phyloP scores from a whole-genome alignment of 306 rosid species.

The Trichosanthes truncata region DNA sequence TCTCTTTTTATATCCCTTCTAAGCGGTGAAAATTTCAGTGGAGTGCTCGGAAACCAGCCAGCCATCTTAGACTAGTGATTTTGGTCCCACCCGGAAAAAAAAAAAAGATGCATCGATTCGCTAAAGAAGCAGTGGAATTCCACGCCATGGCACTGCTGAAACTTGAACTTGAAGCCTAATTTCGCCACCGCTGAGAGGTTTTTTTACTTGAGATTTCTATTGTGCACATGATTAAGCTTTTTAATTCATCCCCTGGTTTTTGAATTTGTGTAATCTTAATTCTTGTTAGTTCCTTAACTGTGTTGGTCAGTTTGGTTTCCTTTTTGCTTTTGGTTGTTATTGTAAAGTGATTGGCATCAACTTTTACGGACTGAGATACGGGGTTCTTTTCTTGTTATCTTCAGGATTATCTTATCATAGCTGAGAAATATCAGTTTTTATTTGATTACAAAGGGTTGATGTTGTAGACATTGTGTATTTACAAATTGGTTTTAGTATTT shows the following conservation, averaged over 20 bases:
- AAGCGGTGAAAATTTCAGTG: too few species aligned
- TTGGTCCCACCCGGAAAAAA: not conserved
- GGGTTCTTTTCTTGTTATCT: not conserved
- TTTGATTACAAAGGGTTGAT: not conserved
- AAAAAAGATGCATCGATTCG: not conserved
- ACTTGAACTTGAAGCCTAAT: not conserved
- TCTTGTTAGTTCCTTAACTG: not conserved
- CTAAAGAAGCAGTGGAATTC: not conserved
- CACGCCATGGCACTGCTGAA: not conserved
- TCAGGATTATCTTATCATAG: not conserved
- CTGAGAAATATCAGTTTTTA: not conserved
- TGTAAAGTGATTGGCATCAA: not conserved
- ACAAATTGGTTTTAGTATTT: not conserved
- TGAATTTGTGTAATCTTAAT: not conserved
- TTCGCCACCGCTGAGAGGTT: conserved; percentile 77
- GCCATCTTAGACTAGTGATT: not conserved
- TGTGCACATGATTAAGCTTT: not conserved
- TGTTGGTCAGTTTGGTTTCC: not conserved
- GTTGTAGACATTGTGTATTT: not conserved
- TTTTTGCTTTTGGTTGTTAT: not conserved
- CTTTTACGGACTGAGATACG: not conserved
- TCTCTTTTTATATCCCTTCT: too few species aligned
- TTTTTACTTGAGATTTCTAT: not conserved
- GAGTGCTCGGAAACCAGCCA: not conserved
- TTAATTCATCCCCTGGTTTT: not conserved